phyloP scores from a whole-genome alignment of 1,284 basidiomycete genomes.

The Fomitopsis schrenkii region DNA sequence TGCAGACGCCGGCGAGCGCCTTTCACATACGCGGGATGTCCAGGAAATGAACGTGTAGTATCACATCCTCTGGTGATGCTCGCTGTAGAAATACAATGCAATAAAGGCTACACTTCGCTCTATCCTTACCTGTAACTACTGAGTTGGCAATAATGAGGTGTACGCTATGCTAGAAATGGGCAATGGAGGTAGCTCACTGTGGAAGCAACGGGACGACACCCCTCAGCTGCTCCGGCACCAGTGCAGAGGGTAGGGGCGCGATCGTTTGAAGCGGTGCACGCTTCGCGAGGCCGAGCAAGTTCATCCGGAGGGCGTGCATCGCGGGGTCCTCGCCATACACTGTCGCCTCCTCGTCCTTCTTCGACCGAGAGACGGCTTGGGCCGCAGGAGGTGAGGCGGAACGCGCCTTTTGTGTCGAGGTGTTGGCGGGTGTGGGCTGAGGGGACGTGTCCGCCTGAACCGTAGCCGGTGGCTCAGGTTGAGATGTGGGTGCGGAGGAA shows the following conservation, averaged over 20 bases:
- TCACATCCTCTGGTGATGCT: too few relatives aligned
- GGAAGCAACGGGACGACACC: conserved; percentile 45
- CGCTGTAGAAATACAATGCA: too few relatives aligned
- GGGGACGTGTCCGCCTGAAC: background rate
- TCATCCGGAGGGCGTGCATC: conserved; percentile 56
- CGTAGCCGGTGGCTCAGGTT: background rate
- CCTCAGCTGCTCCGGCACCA: conserved; percentile 64
- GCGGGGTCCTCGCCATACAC: conserved; percentile 39
- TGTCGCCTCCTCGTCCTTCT: background rate
- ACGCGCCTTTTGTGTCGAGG: background rate
- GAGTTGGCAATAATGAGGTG: background rate
- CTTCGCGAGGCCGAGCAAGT: conserved; percentile 68
- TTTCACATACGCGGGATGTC: too few relatives aligned
- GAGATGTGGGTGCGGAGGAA: background rate
- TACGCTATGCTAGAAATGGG: background rate
- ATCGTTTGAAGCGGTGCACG: conserved; percentile 70
- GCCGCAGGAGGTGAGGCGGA: background rate
- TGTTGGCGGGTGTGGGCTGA: background rate
- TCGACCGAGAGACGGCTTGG: background rate
- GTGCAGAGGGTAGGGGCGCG: conserved; percentile 55
- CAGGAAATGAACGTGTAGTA: too few relatives aligned
- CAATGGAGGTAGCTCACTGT: background rate
- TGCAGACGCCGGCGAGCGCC: too few relatives aligned
- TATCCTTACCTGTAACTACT: background rate
- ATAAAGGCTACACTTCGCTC: too few relatives aligned